Evolutionary conservation across 164 flowering plant species (phyloP).

Genomic region (Houttuynia cordata): DNA sequence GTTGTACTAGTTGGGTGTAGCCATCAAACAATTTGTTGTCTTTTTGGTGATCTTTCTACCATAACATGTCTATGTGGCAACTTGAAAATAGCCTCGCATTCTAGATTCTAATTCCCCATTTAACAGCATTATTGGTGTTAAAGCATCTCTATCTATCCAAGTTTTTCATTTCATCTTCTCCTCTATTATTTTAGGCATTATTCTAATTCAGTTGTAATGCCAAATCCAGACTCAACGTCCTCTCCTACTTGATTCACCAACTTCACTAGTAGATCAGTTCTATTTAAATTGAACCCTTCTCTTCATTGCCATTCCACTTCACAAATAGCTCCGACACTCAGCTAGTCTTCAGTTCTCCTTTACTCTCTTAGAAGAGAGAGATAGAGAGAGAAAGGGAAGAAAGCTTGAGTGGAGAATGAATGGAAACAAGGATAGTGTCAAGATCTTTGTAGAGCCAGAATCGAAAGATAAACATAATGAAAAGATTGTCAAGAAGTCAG

Average conservation of each 20-base stretch:
- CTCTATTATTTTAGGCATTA: conserved; percentile 28
- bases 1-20: not conserved
- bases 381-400: not conserved
- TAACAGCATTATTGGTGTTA: conserved; percentile 38
- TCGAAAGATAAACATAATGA: not conserved
- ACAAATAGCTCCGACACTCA: not conserved
- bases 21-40: no score
- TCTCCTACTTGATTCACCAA: conserved; percentile 28
- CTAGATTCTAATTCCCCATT: conserved; percentile 48
- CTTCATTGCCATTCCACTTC: not conserved
- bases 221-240: conserved; percentile 21
- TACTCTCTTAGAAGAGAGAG: not conserved
- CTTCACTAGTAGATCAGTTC: conserved; percentile 3
- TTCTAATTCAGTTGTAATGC: conserved; percentile 17
- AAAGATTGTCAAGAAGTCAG: conserved; percentile 10
- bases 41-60: no score
- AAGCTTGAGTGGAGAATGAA: conserved; percentile 38
- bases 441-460: conserved; percentile 7
- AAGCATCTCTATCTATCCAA: conserved; percentile 37
- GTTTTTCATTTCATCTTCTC: conserved; percentile 19
- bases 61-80: not conserved
- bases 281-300: conserved; percentile 19
- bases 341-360: not conserved
- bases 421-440: conserved; percentile 39
- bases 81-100: conserved; percentile 3